A percentile compares a stretch with the other conserved stretches of the same genome.
Conservation (phyloP, 1,139 yeast genomes). For the Kodamaea sp. region DNA sequence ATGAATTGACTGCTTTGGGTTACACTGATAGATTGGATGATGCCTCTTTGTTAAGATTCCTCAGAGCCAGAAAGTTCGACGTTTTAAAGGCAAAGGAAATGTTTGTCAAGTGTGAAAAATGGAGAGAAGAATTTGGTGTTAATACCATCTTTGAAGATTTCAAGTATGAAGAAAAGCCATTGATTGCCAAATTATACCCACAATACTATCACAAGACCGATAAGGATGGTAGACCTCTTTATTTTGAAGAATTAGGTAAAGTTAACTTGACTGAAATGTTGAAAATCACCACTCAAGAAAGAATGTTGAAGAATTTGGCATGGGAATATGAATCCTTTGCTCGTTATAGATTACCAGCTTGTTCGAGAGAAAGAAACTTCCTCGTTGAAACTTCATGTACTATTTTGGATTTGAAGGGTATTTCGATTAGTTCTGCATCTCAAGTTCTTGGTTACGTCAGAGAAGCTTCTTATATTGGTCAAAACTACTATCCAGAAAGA, state of each 20-base stretch:
- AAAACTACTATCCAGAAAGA: conserved; percentile 98
- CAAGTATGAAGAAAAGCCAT: conserved; percentile 84
- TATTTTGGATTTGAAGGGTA: conserved; percentile 90
- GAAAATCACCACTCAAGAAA: conserved; percentile 89
- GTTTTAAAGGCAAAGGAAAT: conserved; percentile 71
- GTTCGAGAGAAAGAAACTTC: conserved; percentile 75
- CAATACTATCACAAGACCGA: conserved; percentile 97
- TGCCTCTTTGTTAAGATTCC: conserved; percentile 82
- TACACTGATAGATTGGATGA: conserved; percentile 78
- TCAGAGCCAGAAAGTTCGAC: conserved; percentile 94
- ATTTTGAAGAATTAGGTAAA: conserved; percentile 87
- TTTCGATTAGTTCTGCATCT: conserved; percentile 77
- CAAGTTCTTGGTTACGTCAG: conserved; percentile 84
- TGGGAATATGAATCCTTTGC: conserved; percentile 97
- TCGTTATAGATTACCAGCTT: conserved; percentile 84
- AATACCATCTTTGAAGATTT: conserved; percentile 84
- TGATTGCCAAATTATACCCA: conserved; percentile 87
- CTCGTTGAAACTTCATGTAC: conserved; percentile 96
- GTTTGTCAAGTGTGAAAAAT: conserved; percentile 83
- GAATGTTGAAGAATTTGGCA: conserved; percentile 92
- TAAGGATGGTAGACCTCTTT: conserved; percentile 94
- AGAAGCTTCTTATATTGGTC: conserved; percentile 92
- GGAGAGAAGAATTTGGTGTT: conserved; percentile 86
- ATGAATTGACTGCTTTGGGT: conserved; percentile 58
- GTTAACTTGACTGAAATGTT: conserved; percentile 89